phyloP scores from a whole-genome alignment of 1,284 basidiomycete genomes.

The Prillingera fragicola region DNA sequence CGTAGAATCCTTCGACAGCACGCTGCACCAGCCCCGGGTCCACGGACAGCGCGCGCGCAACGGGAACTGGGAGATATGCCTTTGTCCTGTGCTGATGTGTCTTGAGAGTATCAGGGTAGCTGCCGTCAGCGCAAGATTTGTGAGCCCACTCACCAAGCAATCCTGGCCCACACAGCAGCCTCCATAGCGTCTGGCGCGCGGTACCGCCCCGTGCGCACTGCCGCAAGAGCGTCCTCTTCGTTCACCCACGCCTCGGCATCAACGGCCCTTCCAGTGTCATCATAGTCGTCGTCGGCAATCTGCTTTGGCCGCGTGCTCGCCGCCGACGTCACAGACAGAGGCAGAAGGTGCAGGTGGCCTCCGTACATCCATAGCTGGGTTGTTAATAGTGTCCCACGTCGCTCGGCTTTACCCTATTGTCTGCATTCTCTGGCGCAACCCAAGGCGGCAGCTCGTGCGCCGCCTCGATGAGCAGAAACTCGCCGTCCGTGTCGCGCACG shows the following conservation, averaged over 20 bases:
- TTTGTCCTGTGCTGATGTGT: conserved; percentile 74
- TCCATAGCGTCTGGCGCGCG: conserved; percentile 59
- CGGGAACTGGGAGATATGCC: conserved; percentile 69
- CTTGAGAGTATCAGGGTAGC: conserved; percentile 64
- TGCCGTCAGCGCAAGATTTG: conserved; percentile 32
- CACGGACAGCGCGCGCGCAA: conserved; percentile 64
- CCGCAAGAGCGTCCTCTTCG: conserved; percentile 60
- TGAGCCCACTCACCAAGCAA: conserved; percentile 54
- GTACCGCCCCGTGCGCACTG: conserved; percentile 51
- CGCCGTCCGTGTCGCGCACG: conserved; percentile 84
- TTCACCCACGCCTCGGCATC: conserved; percentile 57
- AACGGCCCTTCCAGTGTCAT: conserved; percentile 44
- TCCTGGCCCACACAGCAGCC: conserved; percentile 60
- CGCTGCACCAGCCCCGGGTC: conserved; percentile 71
- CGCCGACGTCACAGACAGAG: conserved; percentile 65
- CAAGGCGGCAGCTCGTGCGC: conserved; percentile 83
- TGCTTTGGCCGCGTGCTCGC: conserved; percentile 54
- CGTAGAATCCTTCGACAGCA: conserved; percentile 86
- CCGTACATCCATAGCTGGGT: conserved; percentile 80
- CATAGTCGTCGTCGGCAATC: conserved; percentile 56
- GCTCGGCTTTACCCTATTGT: conserved; percentile 71
- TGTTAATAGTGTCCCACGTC: not conserved
- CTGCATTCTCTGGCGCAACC: conserved; percentile 84
- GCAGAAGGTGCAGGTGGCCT: conserved; percentile 77
- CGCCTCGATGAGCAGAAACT: conserved; percentile 94